These are phyloP conservation scores for Nemania abortiva DNA, from an alignment of 2,329 filamentous ascomycete species.

Conservation along the genomic window DNA sequence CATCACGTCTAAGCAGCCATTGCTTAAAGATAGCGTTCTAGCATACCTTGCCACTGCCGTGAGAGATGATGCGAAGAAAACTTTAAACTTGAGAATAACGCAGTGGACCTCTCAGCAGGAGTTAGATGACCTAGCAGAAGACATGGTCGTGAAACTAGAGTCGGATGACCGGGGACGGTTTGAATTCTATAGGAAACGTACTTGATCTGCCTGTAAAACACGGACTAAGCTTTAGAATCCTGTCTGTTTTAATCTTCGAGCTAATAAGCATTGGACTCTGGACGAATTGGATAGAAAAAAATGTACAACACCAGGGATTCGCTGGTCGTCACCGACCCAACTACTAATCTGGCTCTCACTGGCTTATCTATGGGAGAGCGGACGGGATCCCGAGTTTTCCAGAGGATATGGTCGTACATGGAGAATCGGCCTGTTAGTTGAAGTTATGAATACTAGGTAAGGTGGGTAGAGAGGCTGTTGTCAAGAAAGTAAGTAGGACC, in stretches of 20 bases:
- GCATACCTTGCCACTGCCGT: constrained; percentile 16
- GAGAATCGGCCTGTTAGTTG: no score
- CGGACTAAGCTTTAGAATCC: no score
- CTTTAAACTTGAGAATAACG: neutral
- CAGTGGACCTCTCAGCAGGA: constrained; percentile 5
- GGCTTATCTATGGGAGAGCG: no score
- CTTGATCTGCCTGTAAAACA: no score
- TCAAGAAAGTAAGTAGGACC: no score
- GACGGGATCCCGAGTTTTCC: no score
- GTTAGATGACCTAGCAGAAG: neutral
- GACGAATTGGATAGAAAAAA: neutral
- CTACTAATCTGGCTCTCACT: no score
- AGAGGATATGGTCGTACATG: no score
- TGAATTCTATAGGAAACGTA: constrained; percentile 1
- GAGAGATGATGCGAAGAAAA: neutral
- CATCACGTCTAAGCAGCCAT: constrained; percentile 13
- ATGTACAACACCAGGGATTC: constrained; percentile 7
- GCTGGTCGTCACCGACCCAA: constrained; percentile 1
- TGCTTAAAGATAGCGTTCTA: constrained; percentile 25
- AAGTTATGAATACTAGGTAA: no score
- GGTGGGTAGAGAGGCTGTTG: no score
- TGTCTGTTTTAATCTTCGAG: no score
- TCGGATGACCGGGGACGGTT: constrained; percentile 3
- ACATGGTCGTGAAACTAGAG: constrained; percentile 7
- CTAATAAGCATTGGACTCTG: no score